Evolutionary conservation across 2,329 filamentous ascomycete species (phyloP).

Genomic region (Colletotrichum lentis): DNA sequence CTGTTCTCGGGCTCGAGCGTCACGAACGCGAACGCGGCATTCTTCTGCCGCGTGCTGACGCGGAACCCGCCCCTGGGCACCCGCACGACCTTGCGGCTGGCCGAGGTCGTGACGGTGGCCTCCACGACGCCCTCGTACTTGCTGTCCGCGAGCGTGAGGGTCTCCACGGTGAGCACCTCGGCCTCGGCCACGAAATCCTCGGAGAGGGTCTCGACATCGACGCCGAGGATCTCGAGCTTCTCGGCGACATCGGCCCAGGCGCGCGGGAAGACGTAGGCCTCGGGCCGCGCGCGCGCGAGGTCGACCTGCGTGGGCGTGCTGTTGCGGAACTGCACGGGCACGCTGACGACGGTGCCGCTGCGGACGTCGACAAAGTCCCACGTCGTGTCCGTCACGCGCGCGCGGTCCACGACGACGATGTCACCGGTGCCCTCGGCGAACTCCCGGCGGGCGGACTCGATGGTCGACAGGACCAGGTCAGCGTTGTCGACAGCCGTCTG

Average conservation of each 20-base stretch:
- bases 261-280: slow-evolving; percentile 44
- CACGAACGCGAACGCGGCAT: slow-evolving; percentile 43
- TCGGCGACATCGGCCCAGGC: slow-evolving; percentile 43
- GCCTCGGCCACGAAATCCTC: slow-evolving; percentile 41
- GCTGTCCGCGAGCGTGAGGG: slow-evolving; percentile 35
- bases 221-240: slow-evolving; percentile 41
- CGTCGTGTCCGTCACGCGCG: slow-evolving; percentile 34
- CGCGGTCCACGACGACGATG: slow-evolving; percentile 43
- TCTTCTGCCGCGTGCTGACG: slow-evolving; percentile 46
- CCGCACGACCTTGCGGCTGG: slow-evolving; percentile 34
- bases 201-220: slow-evolving; percentile 41
- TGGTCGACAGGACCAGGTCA: slow-evolving; percentile 40
- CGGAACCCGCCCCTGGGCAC: slow-evolving; percentile 44
- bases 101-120: slow-evolving; percentile 39
- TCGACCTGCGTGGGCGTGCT: slow-evolving; percentile 42
- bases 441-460: slow-evolving; percentile 41
- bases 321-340: slow-evolving; percentile 43
- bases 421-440: slow-evolving; percentile 42
- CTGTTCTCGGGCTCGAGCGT: slow-evolving; percentile 46
- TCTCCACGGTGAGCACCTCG: slow-evolving; percentile 43
- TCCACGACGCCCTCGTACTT: slow-evolving; percentile 45
- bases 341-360: slow-evolving; percentile 42
- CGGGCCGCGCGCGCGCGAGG: slow-evolving; percentile 43
- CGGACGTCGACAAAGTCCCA: slow-evolving; percentile 43
- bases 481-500: slow-evolving; percentile 45